Percentiles rank a stretch among this genome's conserved stretches.
Conservation (phyloP, 2,329 filamentous ascomycete species). For the Neocucurbitaria cava region DNA sequence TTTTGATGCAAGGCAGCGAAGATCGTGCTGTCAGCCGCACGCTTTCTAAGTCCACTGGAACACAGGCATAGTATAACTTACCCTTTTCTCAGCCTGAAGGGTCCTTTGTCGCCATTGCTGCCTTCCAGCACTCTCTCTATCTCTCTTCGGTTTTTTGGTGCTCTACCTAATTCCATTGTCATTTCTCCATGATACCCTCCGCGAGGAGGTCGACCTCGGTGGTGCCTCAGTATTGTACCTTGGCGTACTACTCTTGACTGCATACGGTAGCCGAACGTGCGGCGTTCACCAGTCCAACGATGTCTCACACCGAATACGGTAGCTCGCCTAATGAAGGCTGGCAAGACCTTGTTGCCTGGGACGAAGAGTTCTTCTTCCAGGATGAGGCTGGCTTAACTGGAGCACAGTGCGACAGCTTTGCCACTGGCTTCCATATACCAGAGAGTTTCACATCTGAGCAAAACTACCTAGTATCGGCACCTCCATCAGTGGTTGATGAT, state of each 20-base stretch:
- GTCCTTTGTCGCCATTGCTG: constrained; percentile 4
- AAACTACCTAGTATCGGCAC: constrained; percentile 27
- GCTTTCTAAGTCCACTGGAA: constrained; percentile 10
- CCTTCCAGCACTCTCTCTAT: constrained; percentile 4
- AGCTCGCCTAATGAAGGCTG: constrained; percentile 31
- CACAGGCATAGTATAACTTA: constrained; percentile 21
- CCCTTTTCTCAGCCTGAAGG: constrained; percentile 15
- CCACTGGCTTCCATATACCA: constrained; percentile 20
- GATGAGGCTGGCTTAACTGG: constrained; percentile 21
- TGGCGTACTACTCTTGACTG: background rate
- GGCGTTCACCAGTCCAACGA: constrained; percentile 1
- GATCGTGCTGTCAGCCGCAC: constrained; percentile 21
- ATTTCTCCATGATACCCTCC: constrained; percentile 16
- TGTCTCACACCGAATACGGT: constrained; percentile 26
- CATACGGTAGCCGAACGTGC: constrained; percentile 2
- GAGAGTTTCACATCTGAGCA: constrained; percentile 33
- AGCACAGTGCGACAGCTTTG: constrained; percentile 14
- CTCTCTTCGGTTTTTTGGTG: constrained; percentile 3
- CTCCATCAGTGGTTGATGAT: constrained; percentile 33
- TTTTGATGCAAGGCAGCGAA: constrained; percentile 15
- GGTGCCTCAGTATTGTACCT: constrained; percentile 1
- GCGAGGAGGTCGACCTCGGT: constrained; percentile 10
- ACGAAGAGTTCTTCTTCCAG: constrained; percentile 38
- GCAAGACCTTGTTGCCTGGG: constrained; percentile 40
- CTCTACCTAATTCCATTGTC: constrained; percentile 2